Evolutionary conservation across 192 early-diverging fungal species (phyloP).

Genomic region (Coemansia sp.): DNA sequence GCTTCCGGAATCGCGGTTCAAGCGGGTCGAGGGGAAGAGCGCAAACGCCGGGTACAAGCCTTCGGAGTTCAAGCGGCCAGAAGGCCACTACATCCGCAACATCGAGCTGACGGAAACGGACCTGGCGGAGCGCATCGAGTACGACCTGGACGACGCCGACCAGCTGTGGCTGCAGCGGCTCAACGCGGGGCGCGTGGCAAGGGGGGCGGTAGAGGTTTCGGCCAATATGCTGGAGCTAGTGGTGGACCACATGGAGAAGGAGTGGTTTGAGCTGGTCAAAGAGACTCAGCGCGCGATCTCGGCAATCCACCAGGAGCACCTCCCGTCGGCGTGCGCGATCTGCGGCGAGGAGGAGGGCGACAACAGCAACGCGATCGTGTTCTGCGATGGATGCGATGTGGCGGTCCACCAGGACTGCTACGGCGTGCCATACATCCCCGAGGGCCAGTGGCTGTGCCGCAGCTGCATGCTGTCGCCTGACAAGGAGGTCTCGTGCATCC

Average conservation of each 20-base stretch:
- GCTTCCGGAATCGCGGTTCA: conserved; percentile 38
- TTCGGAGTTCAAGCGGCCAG: conserved; percentile 61
- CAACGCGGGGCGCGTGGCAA: conserved; percentile 65
- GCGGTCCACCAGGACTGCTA: conserved; percentile 99
- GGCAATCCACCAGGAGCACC: conserved; percentile 56
- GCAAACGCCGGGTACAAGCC: conserved; percentile 5
- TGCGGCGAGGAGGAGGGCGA: conserved; percentile 99
- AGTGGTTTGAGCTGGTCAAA: conserved; percentile 94
- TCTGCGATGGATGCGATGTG: conserved; percentile 98
- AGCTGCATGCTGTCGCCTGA: conserved; percentile 97
- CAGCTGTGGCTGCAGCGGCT: conserved; percentile 71
- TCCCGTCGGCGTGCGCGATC: conserved; percentile 82
- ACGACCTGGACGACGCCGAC: conserved; percentile 98
- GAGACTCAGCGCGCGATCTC: conserved; percentile 71
- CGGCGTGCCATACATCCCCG: conserved; percentile 97
- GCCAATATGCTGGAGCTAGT: conserved; percentile 75
- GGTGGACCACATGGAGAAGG: conserved; percentile 92
- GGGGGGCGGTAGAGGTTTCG: conserved; percentile 15
- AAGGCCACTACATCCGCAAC: conserved; percentile 74
- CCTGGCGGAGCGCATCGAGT: conserved; percentile 75
- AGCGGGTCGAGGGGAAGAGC: conserved; percentile 7
- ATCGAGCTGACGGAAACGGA: conserved; percentile 57
- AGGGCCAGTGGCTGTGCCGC: conserved; percentile 99
- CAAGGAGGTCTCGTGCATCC: conserved; percentile 80
- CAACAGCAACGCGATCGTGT: conserved; percentile 99